phyloP scores from a whole-genome alignment of 306 rosid genomes.

The Bauhinia variegata region DNA sequence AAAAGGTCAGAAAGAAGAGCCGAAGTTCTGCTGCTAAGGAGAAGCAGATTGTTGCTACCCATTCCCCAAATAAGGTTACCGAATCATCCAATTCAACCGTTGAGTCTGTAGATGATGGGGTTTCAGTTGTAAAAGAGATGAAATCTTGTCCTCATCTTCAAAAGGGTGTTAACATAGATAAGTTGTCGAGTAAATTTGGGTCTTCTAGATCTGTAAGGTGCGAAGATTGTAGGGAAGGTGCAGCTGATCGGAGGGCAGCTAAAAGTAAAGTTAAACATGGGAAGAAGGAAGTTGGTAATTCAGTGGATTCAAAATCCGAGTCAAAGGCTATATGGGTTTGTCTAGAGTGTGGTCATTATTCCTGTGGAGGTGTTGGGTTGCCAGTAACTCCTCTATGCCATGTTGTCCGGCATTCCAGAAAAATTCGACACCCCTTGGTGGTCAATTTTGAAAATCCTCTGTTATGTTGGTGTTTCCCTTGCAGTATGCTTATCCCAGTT shows the following conservation, averaged over 20 bases:
- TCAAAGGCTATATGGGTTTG: conserved; percentile 85
- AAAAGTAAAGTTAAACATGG: conserved; percentile 75
- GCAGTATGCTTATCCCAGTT: conserved; percentile 58
- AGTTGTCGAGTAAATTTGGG: conserved; percentile 57
- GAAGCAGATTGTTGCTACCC: conserved; percentile 45
- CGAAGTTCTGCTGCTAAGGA: conserved; percentile 61
- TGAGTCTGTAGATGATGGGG: conserved; percentile 50
- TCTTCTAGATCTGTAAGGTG: conserved; percentile 53
- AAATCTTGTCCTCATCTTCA: conserved; percentile 72
- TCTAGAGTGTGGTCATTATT: conserved; percentile 77
- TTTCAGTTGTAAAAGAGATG: conserved; percentile 53
- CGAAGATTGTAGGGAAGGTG: conserved; percentile 75
- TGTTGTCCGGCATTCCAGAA: conserved; percentile 66
- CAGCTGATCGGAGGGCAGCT: conserved; percentile 59
- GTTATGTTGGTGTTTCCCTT: conserved; percentile 87
- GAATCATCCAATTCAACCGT: conserved; percentile 39
- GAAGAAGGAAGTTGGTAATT: conserved; percentile 65
- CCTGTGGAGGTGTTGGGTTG: conserved; percentile 89
- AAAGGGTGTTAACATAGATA: conserved; percentile 62
- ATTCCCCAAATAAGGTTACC: conserved; percentile 38
- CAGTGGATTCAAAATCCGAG: conserved; percentile 62
- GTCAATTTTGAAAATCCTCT: conserved; percentile 71
- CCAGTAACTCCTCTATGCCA: conserved; percentile 67
- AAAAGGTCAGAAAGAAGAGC: conserved; percentile 77
- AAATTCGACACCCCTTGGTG: conserved; percentile 66